A percentile compares a stretch with the other conserved stretches of the same genome.
Conservation (phyloP, 2,329 filamentous ascomycete species). For the Phaeoacremonium minimum region DNA sequence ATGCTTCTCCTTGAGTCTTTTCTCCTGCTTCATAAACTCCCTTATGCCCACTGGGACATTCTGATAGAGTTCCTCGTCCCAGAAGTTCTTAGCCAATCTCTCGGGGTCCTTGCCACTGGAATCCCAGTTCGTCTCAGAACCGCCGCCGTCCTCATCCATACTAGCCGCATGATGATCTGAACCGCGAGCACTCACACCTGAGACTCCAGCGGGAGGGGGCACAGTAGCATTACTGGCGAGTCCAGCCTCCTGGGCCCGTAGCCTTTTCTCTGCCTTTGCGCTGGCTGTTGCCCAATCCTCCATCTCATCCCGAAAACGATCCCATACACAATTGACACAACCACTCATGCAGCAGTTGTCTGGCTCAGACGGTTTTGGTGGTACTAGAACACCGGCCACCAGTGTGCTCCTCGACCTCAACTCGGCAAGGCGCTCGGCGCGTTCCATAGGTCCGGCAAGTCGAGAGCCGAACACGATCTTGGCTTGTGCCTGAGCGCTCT, state of each 20-base stretch:
- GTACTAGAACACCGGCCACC: slow-evolving; percentile 77
- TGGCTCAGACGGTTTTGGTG: slow-evolving; percentile 80
- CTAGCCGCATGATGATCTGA: slow-evolving; percentile 38
- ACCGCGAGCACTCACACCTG: slow-evolving; percentile 37
- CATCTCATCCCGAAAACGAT: slow-evolving; percentile 83
- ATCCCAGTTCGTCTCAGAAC: slow-evolving; percentile 66
- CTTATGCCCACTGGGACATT: slow-evolving; percentile 86
- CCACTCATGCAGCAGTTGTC: slow-evolving; percentile 99
- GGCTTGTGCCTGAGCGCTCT: slow-evolving; percentile 48
- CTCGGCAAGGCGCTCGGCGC: slow-evolving; percentile 55
- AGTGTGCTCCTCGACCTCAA: slow-evolving; percentile 55
- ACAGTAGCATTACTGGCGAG: slow-evolving; percentile 15
- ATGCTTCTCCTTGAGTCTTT: slow-evolving; percentile 77
- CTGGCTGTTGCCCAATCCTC: slow-evolving; percentile 76
- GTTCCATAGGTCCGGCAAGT: slow-evolving; percentile 68
- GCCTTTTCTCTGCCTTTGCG: slow-evolving; percentile 55
- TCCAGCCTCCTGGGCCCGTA: slow-evolving; percentile 31
- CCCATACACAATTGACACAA: slow-evolving; percentile 97
- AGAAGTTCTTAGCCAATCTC: slow-evolving; percentile 46
- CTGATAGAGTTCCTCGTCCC: slow-evolving; percentile 67
- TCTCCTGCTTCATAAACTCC: slow-evolving; percentile 97
- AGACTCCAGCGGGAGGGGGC: slow-evolving; percentile 12
- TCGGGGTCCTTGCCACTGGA: slow-evolving; percentile 26
- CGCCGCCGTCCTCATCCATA: slow-evolving; percentile 79
- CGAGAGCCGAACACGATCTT: slow-evolving; percentile 79